Evolutionary conservation across 371 early-diverging fungal genomes (phyloP).

Genomic region (Actinomortierella ambigua): DNA sequence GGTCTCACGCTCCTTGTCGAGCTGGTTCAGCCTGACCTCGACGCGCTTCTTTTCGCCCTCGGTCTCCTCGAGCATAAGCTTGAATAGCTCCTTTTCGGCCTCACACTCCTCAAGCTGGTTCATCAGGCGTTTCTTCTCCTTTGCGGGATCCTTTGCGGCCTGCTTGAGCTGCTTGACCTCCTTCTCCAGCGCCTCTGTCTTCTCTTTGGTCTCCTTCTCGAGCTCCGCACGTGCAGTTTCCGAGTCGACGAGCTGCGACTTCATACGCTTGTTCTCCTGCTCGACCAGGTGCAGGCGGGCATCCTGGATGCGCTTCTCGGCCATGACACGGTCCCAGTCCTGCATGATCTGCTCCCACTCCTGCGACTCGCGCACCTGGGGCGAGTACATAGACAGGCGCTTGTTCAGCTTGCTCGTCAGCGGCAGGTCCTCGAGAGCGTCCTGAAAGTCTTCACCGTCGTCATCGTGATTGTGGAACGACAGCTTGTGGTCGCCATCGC

Average conservation of each 20-base stretch:
- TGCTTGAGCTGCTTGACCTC: conserved; percentile 21
- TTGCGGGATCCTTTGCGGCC: conserved; percentile 35
- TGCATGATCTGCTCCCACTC: conserved; percentile 48
- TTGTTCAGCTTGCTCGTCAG: conserved; percentile 36
- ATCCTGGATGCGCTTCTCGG: conserved; percentile 46
- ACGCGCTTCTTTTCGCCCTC: conserved; percentile 45
- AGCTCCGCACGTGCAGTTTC: conserved; percentile 17
- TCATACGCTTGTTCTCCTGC: conserved; percentile 46
- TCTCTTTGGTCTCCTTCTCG: conserved; percentile 25
- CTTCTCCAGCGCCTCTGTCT: conserved; percentile 19
- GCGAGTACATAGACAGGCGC: conserved; percentile 24
- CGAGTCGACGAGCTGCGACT: conserved; percentile 29
- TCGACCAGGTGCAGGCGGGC: conserved; percentile 39
- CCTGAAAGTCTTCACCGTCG: conserved; percentile 26
- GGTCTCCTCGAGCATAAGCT: conserved; percentile 45
- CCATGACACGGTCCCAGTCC: conserved; percentile 47
- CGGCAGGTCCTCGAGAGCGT: conserved; percentile 39
- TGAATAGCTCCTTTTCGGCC: conserved; percentile 45
- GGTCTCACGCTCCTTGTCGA: conserved; percentile 23
- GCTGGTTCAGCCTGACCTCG: conserved; percentile 25
- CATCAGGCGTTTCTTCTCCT: conserved; percentile 22
- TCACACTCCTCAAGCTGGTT: conserved; percentile 44
- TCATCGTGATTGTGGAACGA: conserved; percentile 14
- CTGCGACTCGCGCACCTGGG: conserved; percentile 30
- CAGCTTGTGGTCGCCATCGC: conserved; percentile 16